A percentile compares a stretch with the other conserved stretches of the same genome.
phyloP scores from a whole-genome alignment of 331 rosid species.

The Quercus lobata region DNA sequence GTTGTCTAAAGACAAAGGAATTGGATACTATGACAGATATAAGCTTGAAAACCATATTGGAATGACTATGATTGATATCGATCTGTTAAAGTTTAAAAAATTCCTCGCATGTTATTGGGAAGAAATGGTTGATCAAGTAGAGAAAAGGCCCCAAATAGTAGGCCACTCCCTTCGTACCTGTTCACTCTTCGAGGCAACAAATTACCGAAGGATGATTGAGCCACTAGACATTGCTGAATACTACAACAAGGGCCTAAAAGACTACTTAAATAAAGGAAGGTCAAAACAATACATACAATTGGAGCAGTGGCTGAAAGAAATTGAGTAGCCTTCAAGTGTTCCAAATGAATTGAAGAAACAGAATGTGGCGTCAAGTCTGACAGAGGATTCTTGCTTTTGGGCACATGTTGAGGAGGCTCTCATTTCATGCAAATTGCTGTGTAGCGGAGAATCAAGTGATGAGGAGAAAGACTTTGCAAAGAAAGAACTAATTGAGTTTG shows the following conservation, averaged over 20 bases:
- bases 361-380: slow-evolving; percentile 12
- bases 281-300: background rate
- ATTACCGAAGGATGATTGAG: slow-evolving; percentile 58
- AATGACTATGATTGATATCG: background rate
- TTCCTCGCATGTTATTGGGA: slow-evolving; percentile 46
- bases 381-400: slow-evolving; percentile 73
- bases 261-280: slow-evolving; percentile 26
- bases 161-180: slow-evolving; percentile 13
- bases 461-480: too few relatives aligned
- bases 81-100: slow-evolving; percentile 3
- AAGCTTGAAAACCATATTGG: background rate
- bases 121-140: slow-evolving; percentile 44
- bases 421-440: too few relatives aligned
- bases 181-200: slow-evolving; percentile 38
- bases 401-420: slow-evolving; percentile 18
- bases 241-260: slow-evolving; percentile 19
- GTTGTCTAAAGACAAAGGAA: background rate
- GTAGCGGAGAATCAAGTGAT: too few relatives aligned
- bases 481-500: too few relatives aligned
- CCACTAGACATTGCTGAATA: slow-evolving; percentile 54
- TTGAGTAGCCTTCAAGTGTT: too few relatives aligned
- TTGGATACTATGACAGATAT: slow-evolving; percentile 67
- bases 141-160: slow-evolving; percentile 39
- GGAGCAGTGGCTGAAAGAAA: too few relatives aligned
- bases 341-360: too few relatives aligned